These are phyloP conservation scores for Xylaria sp. DNA, from an alignment of 2,329 filamentous ascomycete species.

Conservation along the genomic window DNA sequence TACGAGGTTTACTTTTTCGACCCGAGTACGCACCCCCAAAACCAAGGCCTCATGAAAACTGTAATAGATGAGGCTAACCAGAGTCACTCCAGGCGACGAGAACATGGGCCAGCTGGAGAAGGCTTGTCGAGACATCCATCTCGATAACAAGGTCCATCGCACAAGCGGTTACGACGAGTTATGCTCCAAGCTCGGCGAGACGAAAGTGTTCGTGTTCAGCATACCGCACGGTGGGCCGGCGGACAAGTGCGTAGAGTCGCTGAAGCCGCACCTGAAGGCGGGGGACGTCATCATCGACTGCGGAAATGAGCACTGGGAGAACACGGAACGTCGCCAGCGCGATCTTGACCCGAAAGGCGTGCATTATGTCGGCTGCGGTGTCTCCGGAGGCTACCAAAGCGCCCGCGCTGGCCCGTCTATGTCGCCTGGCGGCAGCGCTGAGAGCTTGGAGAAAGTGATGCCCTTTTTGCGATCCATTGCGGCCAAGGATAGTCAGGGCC, in stretches of 20 bases:
- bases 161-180: slow-evolving; percentile 59
- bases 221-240: slow-evolving; percentile 58
- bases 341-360: slow-evolving; percentile 66
- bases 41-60: background rate
- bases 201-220: slow-evolving; percentile 63
- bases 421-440: background rate
- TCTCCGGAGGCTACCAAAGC: slow-evolving; percentile 69
- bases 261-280: slow-evolving; percentile 60
- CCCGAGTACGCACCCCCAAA: slow-evolving; percentile 49
- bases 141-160: slow-evolving; percentile 47
- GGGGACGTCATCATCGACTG: slow-evolving; percentile 76
- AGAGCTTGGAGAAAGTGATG: slow-evolving; percentile 4
- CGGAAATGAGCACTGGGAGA: slow-evolving; percentile 73
- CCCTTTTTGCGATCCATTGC: slow-evolving; percentile 9
- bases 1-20: slow-evolving; percentile 65
- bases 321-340: slow-evolving; percentile 70
- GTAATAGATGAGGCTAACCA: background rate
- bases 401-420: slow-evolving; percentile 3
- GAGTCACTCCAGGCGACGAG: slow-evolving; percentile 46
- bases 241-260: slow-evolving; percentile 51
- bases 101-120: slow-evolving; percentile 57
- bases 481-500: slow-evolving; percentile 4
- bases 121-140: slow-evolving; percentile 46
- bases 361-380: slow-evolving; percentile 74
- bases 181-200: slow-evolving; percentile 58